Conservation (phyloP, 225 moss, liverwort and hornwort species). For the Bryoerythrophyllum caledonicum region DNA sequence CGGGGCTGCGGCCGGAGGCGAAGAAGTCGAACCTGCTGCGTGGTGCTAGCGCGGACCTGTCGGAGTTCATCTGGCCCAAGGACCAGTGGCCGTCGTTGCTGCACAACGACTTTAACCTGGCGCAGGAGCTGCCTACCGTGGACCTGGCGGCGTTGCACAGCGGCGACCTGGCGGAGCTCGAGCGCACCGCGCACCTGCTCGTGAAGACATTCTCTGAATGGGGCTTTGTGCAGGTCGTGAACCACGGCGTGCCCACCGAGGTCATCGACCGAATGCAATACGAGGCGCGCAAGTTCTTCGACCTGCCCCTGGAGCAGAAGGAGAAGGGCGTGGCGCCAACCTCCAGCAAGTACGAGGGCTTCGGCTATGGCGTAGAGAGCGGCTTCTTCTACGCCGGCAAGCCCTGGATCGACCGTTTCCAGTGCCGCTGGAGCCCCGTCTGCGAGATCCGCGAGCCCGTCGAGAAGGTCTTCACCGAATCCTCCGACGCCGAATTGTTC, state of each 20-base stretch:
- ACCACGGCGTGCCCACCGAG: slow-evolving; percentile 56
- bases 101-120: slow-evolving; percentile 50
- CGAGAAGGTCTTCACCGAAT: slow-evolving; percentile 47
- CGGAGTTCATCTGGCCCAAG: slow-evolving; percentile 59
- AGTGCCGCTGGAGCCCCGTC: slow-evolving; percentile 62
- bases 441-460: slow-evolving; percentile 53
- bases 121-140: slow-evolving; percentile 49
- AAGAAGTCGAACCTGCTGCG: slow-evolving; percentile 48
- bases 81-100: slow-evolving; percentile 48
- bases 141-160: slow-evolving; percentile 23
- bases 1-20: slow-evolving; percentile 37
- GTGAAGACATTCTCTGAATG: slow-evolving; percentile 46
- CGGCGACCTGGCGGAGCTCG: neutral
- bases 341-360: slow-evolving; percentile 66
- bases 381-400: slow-evolving; percentile 58
- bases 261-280: slow-evolving; percentile 49
- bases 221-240: slow-evolving; percentile 84
- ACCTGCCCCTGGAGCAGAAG: slow-evolving; percentile 77
- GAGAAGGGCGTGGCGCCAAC: slow-evolving; percentile 46
- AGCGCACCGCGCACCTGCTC: slow-evolving; percentile 15
- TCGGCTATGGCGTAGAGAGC: slow-evolving; percentile 72
- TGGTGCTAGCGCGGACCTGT: slow-evolving; percentile 47
- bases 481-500: slow-evolving; percentile 45
- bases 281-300: slow-evolving; percentile 62
- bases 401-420: slow-evolving; percentile 65